Percentiles rank a stretch among this genome's conserved stretches.
Conservation (phyloP, 306 rosid genomes). For the Quercus berberidifolia region DNA sequence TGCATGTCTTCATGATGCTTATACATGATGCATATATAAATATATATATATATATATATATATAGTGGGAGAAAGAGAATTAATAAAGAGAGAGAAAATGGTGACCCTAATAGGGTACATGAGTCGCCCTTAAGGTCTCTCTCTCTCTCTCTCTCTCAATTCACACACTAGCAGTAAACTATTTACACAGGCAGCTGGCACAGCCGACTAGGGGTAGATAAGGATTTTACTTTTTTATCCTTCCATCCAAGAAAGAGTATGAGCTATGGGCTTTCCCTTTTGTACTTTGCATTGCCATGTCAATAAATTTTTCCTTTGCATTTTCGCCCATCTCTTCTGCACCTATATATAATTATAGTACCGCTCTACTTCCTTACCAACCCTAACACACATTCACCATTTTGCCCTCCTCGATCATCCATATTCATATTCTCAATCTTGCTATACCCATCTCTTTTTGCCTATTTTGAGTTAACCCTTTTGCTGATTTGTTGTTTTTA, state of each 20-base stretch:
- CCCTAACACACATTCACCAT: neutral
- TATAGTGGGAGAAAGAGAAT: neutral
- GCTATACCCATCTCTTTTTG: too few relatives aligned
- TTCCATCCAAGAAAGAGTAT: neutral
- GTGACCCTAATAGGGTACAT: constrained; percentile 13
- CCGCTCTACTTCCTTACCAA: neutral
- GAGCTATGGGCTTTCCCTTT: neutral
- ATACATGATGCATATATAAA: neutral
- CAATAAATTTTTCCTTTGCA: neutral
- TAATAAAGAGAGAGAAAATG: neutral
- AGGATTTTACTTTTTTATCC: neutral
- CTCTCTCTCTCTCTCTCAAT: too few relatives aligned
- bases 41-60: neutral
- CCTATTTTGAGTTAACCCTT: too few relatives aligned
- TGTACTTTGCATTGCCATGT: neutral
- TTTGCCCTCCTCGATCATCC: neutral
- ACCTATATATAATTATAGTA: too few relatives aligned
- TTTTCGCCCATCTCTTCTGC: neutral
- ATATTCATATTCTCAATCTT: too few relatives aligned
- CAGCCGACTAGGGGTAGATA: neutral
- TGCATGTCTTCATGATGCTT: constrained; percentile 18
- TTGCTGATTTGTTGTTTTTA: too few relatives aligned
- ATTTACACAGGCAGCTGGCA: too few relatives aligned
- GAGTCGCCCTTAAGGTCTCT: constrained; percentile 6
- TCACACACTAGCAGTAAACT: too few relatives aligned